Percentiles rank a stretch among this genome's conserved stretches.
These are phyloP conservation scores for Aspergillus nanangensis DNA, from an alignment of 495 filamentous ascomycete genomes.

Conservation along the genomic window DNA sequence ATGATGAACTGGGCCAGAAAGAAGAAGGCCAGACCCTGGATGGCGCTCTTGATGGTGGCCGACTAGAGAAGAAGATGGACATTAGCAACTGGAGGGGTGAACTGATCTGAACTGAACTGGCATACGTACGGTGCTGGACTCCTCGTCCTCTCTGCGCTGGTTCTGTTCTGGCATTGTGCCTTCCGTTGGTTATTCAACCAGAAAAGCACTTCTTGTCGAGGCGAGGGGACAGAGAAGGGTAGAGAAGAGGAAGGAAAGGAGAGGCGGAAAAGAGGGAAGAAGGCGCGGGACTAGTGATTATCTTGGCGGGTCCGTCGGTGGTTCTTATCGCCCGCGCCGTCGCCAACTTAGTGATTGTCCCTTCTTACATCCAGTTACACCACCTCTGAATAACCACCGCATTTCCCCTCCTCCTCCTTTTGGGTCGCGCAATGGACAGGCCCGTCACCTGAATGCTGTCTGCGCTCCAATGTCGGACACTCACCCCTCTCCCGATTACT, in stretches of 20 bases:
- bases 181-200: slow-evolving; percentile 1
- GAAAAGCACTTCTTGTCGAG: no score
- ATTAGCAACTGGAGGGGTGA: slow-evolving; percentile 14
- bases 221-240: slow-evolving; percentile 8
- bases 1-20: slow-evolving; percentile 61
- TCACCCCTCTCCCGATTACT: slow-evolving; percentile 30
- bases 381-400: background rate
- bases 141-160: slow-evolving; percentile 35
- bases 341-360: no score
- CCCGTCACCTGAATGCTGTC: slow-evolving; percentile 13
- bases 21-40: slow-evolving; percentile 70
- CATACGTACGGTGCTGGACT: slow-evolving; percentile 30
- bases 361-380: no score
- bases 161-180: slow-evolving; percentile 42
- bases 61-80: slow-evolving; percentile 22
- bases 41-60: slow-evolving; percentile 49
- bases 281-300: slow-evolving; percentile 6
- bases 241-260: slow-evolving; percentile 19
- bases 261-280: background rate
- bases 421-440: slow-evolving; percentile 29
- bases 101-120: background rate
- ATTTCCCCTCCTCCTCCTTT: background rate
- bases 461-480: slow-evolving; percentile 33
- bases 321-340: slow-evolving; percentile 13
- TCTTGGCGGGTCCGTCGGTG: slow-evolving; percentile 18